A percentile compares a stretch with the other conserved stretches of the same genome.
phyloP scores from a whole-genome alignment of 495 filamentous ascomycete genomes.

The Penicillium fimorum region DNA sequence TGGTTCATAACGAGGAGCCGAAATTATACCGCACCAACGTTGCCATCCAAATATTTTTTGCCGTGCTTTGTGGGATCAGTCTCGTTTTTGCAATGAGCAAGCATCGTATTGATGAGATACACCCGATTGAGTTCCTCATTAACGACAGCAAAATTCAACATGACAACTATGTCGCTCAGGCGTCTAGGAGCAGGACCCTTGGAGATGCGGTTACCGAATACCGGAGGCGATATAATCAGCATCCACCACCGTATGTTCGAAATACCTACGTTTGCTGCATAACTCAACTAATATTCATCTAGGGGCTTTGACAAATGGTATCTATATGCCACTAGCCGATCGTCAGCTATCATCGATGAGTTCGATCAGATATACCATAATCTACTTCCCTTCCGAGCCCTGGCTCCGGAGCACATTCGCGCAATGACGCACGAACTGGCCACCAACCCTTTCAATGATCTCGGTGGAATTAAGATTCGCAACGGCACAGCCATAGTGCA shows the following conservation, averaged over 20 bases:
- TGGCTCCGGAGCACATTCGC: constrained; percentile 61
- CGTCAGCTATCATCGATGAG: constrained; percentile 68
- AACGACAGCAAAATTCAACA: constrained; percentile 39
- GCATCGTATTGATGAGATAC: constrained; percentile 27
- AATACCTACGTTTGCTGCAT: not conserved
- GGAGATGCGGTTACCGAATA: constrained; percentile 43
- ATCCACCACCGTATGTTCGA: constrained; percentile 46
- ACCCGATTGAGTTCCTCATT: constrained; percentile 53
- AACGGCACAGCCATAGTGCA: constrained; percentile 44
- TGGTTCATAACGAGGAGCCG: constrained; percentile 32
- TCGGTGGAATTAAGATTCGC: constrained; percentile 48
- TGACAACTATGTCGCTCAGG: constrained; percentile 35
- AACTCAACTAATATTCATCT: constrained; percentile 12
- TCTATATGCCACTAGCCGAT: constrained; percentile 61
- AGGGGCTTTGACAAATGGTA: constrained; percentile 64
- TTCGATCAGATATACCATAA: constrained; percentile 72
- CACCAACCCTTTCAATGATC: constrained; percentile 50
- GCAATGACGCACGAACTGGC: constrained; percentile 41
- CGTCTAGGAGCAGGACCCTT: constrained; percentile 38
- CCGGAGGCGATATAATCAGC: constrained; percentile 42
- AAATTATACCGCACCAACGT: constrained; percentile 33
- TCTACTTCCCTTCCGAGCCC: constrained; percentile 70
- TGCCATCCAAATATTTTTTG: constrained; percentile 27
- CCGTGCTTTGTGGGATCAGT: constrained; percentile 27
- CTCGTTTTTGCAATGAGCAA: constrained; percentile 33